Evolutionary conservation across 768 basidiomycete species (phyloP), one percentile per base, ranked within the genome.

Genomic region (Phanerochaete sordida): DNA sequence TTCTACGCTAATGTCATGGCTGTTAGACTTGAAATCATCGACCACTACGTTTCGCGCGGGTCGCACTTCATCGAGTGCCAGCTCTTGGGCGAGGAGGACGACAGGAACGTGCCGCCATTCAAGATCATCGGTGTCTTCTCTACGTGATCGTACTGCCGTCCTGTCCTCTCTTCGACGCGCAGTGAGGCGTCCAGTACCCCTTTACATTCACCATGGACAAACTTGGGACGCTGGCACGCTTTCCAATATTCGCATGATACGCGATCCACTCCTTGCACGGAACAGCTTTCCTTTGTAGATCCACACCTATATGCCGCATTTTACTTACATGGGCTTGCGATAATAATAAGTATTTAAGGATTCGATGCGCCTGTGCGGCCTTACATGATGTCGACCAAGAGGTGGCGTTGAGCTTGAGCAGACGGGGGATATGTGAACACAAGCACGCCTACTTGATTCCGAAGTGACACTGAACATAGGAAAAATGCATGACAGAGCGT

Each of bases 11-110:
- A n/a, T 5, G 4, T 26, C 39, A 35, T 35, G 33, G 6, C 13
- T 13, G 33, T 39, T 58, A 95, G 94, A 56, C 76, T 98, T 63
- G 80, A 82, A 62, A 80, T 95, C 55, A 98, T 98, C 64, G 97
- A 99, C 74, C 85, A 83, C 61, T 83, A 75, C 62, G 97, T 99
- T 30, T 71, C 86, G n/a, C 78, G 83, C 37, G 96, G 97, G 2
- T 90, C 92, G 45, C 97, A 99, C 73, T 98, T 82, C 71, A 90
- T 97, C 60, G 95, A 98, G 69, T 99, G 96, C 72, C 76, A 88
- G 71, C 74, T 97, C 45, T 66, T 90, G 66, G 96, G 96, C 2
- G 92, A 95, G 69, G 94, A 96, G 68, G 94, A 93, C 1, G 77
- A 84, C 58, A 61, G 70, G 68, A 77, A 78, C 56, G 88, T 95